These are phyloP conservation scores for Alternaria burnsii DNA, from an alignment of 2,329 filamentous ascomycete species.

Conservation along the genomic window DNA sequence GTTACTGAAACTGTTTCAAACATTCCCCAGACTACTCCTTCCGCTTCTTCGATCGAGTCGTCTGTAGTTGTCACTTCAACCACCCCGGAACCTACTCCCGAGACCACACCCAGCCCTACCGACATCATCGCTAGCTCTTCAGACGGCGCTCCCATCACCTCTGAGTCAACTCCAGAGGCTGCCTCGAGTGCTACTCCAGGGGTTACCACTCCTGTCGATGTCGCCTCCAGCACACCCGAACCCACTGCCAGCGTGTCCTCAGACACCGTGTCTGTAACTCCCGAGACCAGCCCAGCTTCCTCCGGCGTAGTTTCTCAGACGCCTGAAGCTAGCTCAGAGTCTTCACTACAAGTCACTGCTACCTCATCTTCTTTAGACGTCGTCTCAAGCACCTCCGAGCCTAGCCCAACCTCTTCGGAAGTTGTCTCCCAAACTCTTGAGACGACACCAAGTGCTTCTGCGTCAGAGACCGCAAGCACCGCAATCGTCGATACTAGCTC, in stretches of 20 bases:
- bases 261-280: not conserved
- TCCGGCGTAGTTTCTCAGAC: not conserved
- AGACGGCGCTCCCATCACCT: not conserved
- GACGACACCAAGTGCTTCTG: not conserved
- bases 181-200: not conserved
- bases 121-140: not conserved
- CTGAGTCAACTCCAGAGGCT: not conserved
- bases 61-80: not conserved
- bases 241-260: not conserved
- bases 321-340: not conserved
- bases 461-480: not conserved
- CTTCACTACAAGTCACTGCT: not conserved
- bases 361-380: not conserved
- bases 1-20: not conserved
- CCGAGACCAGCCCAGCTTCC: not conserved
- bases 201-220: not conserved
- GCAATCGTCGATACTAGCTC: not conserved
- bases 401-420: not conserved
- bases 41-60: not conserved
- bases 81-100: not conserved
- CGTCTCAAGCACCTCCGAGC: not conserved
- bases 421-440: not conserved
- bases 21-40: constrained; percentile 7
- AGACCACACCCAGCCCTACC: not conserved
- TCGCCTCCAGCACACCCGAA: not conserved